Base-by-base conservation (phyloP, 257 asterid genomes). In the Cynanchum wilfordii region DNA sequence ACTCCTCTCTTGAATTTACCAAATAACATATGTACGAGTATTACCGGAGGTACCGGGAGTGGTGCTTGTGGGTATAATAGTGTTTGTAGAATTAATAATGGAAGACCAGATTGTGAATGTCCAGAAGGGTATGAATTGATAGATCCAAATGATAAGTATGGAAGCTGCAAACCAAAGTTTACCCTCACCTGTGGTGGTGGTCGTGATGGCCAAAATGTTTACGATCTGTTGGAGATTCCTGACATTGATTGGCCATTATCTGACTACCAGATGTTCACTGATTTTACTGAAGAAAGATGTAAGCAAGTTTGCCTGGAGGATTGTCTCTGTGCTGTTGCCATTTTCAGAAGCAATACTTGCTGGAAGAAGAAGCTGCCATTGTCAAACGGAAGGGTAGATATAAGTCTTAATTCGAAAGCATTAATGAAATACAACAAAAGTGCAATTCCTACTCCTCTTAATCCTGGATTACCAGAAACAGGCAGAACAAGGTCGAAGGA, bases 361-460 rank as follows among this genome's bases (percentile, higher is more conserved):
- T 89, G 96, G 95, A 89, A 87, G 83, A 91, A 91, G 87, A 85
- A 62, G 80, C 73, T 85, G 25, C 96, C 96, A 3, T 79, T 89
- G 42, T 86, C 95, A 7, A 87, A 91, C 70, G 95, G 96, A 59
- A 77, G 78, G 75, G 20, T 68, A 2, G 88, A 85, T 62, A 12
- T 16, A 0, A 2, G 29, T 52, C 66, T 77, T 6, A 44, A 22
- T 2, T 13, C 73, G 11, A 86, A 42, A 63, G 88, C 85, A 52
- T 85, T 91, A 63, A 71, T 91, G 72, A 88, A 88, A 82, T 71
- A 76, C 56, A 63, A 78, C 40, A 83, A 76, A 71, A 30, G 74
- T 13, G 74, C 10, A 7, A 45, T 19, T 33, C n/a, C 66, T 20
- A 38, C 2, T 33, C 19, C 63, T 20, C 8, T 17, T 3, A 51